Conservation (phyloP, 257 asterid species). For the Asclepias syriaca region DNA sequence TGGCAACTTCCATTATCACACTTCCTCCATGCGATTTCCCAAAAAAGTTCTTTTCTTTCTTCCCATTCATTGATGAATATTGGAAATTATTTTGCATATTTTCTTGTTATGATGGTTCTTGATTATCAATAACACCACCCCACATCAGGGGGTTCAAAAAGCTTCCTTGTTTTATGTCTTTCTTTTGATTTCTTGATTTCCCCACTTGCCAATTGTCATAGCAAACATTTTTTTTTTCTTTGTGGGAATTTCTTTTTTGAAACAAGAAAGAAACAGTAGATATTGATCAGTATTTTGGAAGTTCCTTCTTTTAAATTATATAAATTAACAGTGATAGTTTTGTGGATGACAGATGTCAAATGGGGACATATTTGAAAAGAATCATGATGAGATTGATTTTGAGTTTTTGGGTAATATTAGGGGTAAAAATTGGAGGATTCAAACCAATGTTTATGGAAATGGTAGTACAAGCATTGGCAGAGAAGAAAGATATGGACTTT, state of each 20-base stretch:
- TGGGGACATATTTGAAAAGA: constrained; percentile 62
- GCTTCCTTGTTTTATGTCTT: not conserved
- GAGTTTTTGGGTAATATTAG: constrained; percentile 86
- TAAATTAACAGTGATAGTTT: not conserved
- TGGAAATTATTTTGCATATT: not conserved
- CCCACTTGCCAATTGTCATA: too few relatives aligned
- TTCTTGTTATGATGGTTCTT: not conserved
- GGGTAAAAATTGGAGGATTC: constrained; percentile 82
- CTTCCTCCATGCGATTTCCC: not conserved
- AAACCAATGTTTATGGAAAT: constrained; percentile 83
- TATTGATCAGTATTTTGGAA: not conserved
- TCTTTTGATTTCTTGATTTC: not conserved
- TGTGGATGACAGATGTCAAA: constrained; percentile 65
- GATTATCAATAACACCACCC: not conserved
- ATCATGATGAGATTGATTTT: constrained; percentile 86
- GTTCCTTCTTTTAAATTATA: not conserved
- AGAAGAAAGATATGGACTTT: constrained; percentile 82
- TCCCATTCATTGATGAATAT: not conserved
- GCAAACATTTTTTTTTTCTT: too few relatives aligned
- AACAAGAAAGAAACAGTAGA: too few relatives aligned
- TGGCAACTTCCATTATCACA: not conserved
- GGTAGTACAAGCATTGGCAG: constrained; percentile 77
- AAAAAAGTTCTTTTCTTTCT: not conserved
- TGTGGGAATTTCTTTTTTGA: too few relatives aligned
- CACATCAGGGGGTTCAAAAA: not conserved